These are phyloP conservation scores for Phytopythium montanum DNA, from an alignment of 352 stramenopile species.

Conservation along the genomic window DNA sequence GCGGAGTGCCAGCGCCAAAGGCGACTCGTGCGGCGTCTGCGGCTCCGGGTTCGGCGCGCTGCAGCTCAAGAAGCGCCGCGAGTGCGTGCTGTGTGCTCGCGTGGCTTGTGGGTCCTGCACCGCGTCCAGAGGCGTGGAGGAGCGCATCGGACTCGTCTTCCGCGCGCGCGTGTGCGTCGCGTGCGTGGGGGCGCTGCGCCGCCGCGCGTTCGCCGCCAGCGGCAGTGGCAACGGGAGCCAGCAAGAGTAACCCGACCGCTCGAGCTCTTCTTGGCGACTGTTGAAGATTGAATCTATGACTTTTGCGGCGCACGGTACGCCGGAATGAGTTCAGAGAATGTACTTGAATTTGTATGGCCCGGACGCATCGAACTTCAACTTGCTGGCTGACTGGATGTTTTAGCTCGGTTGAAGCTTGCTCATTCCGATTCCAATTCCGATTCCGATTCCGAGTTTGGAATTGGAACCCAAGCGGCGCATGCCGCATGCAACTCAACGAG, in stretches of 20 bases:
- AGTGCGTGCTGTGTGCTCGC: constrained; percentile 8
- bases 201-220: constrained; percentile 6
- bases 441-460: too few species aligned
- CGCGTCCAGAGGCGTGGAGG: constrained; percentile 4
- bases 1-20: background rate
- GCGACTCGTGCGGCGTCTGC: constrained; percentile 6
- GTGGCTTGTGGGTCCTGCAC: constrained; percentile 7
- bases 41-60: constrained; percentile 8
- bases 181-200: constrained; percentile 6
- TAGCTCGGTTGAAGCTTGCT: background rate
- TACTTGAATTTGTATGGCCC: background rate
- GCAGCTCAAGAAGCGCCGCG: constrained; percentile 11
- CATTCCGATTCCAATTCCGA: too few species aligned
- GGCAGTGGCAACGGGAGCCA: too few species aligned
- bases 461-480: background rate
- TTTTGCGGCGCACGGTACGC: background rate
- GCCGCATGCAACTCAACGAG: background rate
- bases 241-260: background rate
- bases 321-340: background rate
- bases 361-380: background rate
- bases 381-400: background rate
- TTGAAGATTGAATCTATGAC: background rate
- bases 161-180: constrained; percentile 6
- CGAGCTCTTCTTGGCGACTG: too few species aligned
- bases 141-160: constrained; percentile 12